These are phyloP conservation scores for Rhizoclosmatium sp. DNA, from an alignment of 192 early-diverging fungal genomes.

Conservation along the genomic window DNA sequence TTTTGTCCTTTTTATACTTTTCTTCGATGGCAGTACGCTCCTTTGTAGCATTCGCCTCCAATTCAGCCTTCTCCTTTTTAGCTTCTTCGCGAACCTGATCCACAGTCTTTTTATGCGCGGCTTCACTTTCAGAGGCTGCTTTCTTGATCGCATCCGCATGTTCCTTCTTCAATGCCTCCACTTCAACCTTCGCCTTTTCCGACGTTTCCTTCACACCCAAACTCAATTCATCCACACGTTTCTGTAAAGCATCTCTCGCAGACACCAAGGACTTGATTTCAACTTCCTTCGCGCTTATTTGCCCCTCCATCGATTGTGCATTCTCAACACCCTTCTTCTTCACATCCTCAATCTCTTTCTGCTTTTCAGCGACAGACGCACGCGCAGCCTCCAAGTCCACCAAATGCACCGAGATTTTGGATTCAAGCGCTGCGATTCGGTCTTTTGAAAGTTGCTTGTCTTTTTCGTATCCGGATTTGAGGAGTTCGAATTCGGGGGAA, in stretches of 20 bases:
- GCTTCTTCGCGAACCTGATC: conserved; percentile 4
- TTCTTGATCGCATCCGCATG: conserved; percentile 21
- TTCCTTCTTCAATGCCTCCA: not conserved
- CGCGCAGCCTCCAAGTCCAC: not conserved
- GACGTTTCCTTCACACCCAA: not conserved
- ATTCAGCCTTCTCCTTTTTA: conserved; percentile 9
- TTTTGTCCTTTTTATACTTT: conserved; percentile 29
- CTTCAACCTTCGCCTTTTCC: not conserved
- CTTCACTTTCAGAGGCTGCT: conserved; percentile 11
- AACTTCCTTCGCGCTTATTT: conserved; percentile 33
- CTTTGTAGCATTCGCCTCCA: not conserved
- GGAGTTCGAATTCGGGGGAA: conserved; percentile 10
- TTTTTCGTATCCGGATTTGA: conserved; percentile 27
- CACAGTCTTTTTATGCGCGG: not conserved
- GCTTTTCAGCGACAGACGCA: conserved; percentile 2
- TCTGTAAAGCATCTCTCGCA: conserved; percentile 12
- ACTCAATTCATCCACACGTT: not conserved
- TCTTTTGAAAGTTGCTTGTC: conserved; percentile 12
- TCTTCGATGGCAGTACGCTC: not conserved
- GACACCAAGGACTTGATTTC: conserved; percentile 10
- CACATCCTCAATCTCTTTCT: conserved; percentile 37
- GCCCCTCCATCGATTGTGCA: conserved; percentile 22
- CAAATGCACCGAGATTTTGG: not conserved
- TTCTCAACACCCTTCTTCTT: conserved; percentile 6
- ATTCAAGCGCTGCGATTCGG: conserved; percentile 11